Evolutionary conservation across 2,329 filamentous ascomycete genomes (phyloP).

Genomic region (Aspergillus tamarii): DNA sequence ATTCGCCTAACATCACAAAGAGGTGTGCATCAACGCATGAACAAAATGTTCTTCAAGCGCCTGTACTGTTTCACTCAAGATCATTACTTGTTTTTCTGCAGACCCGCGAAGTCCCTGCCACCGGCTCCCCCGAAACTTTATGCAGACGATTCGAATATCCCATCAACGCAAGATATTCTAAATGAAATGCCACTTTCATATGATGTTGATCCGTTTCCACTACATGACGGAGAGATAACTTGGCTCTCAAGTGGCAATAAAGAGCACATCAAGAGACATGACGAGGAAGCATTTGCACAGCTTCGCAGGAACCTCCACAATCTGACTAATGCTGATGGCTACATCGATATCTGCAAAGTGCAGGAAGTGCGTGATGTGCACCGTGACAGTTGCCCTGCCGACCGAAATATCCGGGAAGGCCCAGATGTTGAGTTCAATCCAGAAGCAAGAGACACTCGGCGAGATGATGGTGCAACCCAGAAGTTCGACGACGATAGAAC

Average conservation of each 20-base stretch:
- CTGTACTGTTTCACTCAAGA: slow-evolving; percentile 68
- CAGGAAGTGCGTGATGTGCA: slow-evolving; percentile 59
- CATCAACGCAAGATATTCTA: slow-evolving; percentile 57
- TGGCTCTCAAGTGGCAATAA: slow-evolving; percentile 58
- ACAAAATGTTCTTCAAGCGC: slow-evolving; percentile 66
- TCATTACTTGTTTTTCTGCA: slow-evolving; percentile 64
- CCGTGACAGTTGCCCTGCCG: slow-evolving; percentile 55
- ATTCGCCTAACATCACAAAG: slow-evolving; percentile 66
- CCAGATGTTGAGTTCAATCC: slow-evolving; percentile 61
- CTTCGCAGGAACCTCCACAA: slow-evolving; percentile 61
- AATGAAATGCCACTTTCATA: slow-evolving; percentile 64
- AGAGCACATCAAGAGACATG: slow-evolving; percentile 53
- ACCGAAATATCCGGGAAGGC: slow-evolving; percentile 56
- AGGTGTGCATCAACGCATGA: slow-evolving; percentile 60
- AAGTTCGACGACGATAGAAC: slow-evolving; percentile 60
- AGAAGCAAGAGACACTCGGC: slow-evolving; percentile 48
- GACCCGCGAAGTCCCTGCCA: slow-evolving; percentile 61
- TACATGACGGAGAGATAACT: slow-evolving; percentile 56
- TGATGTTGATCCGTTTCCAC: slow-evolving; percentile 63
- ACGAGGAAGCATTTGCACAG: slow-evolving; percentile 63
- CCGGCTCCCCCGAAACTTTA: slow-evolving; percentile 61
- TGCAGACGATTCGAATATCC: slow-evolving; percentile 50
- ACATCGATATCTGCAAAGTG: slow-evolving; percentile 64
- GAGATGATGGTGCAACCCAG: slow-evolving; percentile 57
- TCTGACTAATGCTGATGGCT: slow-evolving; percentile 63